Conservation (phyloP, 352 stramenopile genomes). For the Globisporangium lucens region DNA sequence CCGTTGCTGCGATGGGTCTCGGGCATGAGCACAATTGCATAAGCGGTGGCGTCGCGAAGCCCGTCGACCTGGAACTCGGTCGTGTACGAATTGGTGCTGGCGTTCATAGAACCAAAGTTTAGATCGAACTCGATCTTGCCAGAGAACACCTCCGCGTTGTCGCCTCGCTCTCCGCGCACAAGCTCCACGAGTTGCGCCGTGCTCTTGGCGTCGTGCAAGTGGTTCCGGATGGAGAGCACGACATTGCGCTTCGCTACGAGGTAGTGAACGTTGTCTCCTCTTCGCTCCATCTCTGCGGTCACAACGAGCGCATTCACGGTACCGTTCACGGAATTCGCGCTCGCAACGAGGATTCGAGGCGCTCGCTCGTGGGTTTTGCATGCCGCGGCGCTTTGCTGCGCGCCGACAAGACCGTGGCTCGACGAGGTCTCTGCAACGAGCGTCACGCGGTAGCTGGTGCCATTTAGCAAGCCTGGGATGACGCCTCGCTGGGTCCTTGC, state of each 20-base stretch:
- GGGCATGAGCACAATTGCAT: constrained; percentile 54
- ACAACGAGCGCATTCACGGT: constrained; percentile 48
- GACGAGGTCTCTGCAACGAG: constrained; percentile 45
- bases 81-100: not conserved
- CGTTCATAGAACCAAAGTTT: not conserved
- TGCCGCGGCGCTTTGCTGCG: constrained; percentile 17
- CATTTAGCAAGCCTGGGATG: constrained; percentile 42
- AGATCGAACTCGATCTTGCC: constrained; percentile 13
- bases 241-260: constrained; percentile 16
- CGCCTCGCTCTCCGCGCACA: constrained; percentile 14
- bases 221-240: constrained; percentile 19
- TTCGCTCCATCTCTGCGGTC: constrained; percentile 33
- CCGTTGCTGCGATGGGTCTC: constrained; percentile 65
- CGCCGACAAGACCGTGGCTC: constrained; percentile 53
- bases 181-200: constrained; percentile 28
- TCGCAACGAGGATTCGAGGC: constrained; percentile 37
- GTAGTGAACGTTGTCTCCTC: constrained; percentile 56
- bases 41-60: constrained; percentile 44
- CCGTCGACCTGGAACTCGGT: constrained; percentile 35
- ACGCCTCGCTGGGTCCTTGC: constrained; percentile 26
- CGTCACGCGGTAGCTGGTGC: constrained; percentile 41
- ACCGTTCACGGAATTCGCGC: constrained; percentile 34
- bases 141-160: constrained; percentile 10
- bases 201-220: constrained; percentile 32
- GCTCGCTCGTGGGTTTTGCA: constrained; percentile 48